A percentile compares a stretch with the other conserved stretches of the same genome.
Conservation (phyloP, 2,329 filamentous ascomycete species). For the Acrocalymma vagum region DNA sequence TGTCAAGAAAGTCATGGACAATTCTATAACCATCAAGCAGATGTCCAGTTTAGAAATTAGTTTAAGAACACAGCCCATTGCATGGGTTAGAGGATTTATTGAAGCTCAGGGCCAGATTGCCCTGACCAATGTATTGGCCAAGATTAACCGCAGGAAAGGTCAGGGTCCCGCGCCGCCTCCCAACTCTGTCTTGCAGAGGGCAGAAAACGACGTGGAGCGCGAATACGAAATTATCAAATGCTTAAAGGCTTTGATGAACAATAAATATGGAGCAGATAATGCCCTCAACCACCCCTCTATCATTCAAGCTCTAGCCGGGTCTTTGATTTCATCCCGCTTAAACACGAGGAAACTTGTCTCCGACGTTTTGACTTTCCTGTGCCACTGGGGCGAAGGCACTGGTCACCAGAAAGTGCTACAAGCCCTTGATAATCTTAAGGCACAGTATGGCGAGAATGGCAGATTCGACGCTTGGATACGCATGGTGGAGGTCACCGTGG, state of each 20-base stretch:
- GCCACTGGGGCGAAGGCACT: slow-evolving; percentile 88
- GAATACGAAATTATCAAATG: slow-evolving; percentile 99
- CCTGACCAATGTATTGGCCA: slow-evolving; percentile 89
- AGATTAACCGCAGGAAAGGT: slow-evolving; percentile 88
- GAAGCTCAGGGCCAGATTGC: slow-evolving; percentile 98
- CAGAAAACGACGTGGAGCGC: slow-evolving; percentile 83
- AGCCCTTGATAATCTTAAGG: slow-evolving; percentile 90
- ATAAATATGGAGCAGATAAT: slow-evolving; percentile 98
- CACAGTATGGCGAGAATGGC: slow-evolving; percentile 87
- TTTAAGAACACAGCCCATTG: slow-evolving; percentile 93
- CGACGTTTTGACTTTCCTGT: slow-evolving; percentile 94
- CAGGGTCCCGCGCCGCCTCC: slow-evolving; percentile 74
- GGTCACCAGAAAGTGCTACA: slow-evolving; percentile 94
- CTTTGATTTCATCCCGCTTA: slow-evolving; percentile 85
- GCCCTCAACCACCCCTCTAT: slow-evolving; percentile 90
- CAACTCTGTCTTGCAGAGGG: slow-evolving; percentile 57
- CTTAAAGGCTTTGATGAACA: slow-evolving; percentile 97
- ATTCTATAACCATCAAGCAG: slow-evolving; percentile 89
- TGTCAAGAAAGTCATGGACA: slow-evolving; percentile 95
- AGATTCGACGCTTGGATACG: slow-evolving; percentile 99
- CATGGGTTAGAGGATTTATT: slow-evolving; percentile 94
- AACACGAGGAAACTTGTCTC: slow-evolving; percentile 94
- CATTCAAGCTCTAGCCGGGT: slow-evolving; percentile 85
- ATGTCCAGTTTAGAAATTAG: slow-evolving; percentile 94
- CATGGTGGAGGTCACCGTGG: slow-evolving; percentile 94